Percentiles rank a stretch among this genome's conserved stretches.
Evolutionary conservation across 2,329 filamentous ascomycete species (phyloP).

Genomic region (Exserohilum rostratum): DNA sequence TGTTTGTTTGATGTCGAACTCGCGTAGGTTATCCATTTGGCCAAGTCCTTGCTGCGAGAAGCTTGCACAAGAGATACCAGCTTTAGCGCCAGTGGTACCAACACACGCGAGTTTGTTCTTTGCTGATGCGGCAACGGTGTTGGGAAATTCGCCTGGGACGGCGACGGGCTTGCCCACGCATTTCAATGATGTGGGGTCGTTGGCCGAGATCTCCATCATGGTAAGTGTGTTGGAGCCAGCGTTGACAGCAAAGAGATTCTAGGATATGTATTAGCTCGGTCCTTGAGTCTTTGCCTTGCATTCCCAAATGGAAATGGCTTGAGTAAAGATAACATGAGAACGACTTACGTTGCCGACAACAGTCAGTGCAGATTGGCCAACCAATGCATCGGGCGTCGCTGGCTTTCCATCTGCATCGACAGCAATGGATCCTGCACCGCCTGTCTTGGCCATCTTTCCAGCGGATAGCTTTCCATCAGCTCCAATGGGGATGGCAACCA

Average conservation of each 20-base stretch:
- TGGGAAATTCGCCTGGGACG: slow-evolving; percentile 49
- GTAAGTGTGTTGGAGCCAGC: slow-evolving; percentile 49
- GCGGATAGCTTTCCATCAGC: slow-evolving; percentile 55
- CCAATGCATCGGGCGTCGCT: slow-evolving; percentile 58
- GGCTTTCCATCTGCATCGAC: slow-evolving; percentile 46
- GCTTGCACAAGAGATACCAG: slow-evolving; percentile 47
- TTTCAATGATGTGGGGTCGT: slow-evolving; percentile 38
- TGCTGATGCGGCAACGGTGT: slow-evolving; percentile 47
- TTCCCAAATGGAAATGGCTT: too few relatives aligned
- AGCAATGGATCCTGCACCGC: slow-evolving; percentile 54
- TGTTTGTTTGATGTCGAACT: slow-evolving; percentile 60
- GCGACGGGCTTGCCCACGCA: slow-evolving; percentile 42
- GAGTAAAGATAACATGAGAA: too few relatives aligned
- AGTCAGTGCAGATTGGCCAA: slow-evolving; percentile 59
- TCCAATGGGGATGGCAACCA: slow-evolving; percentile 59
- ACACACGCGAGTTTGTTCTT: slow-evolving; percentile 49
- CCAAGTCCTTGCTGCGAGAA: slow-evolving; percentile 41
- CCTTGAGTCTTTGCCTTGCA: neutral
- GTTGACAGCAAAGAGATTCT: slow-evolving; percentile 62
- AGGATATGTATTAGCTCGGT: neutral
- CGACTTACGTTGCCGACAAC: slow-evolving; percentile 60
- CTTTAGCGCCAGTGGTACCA: slow-evolving; percentile 42
- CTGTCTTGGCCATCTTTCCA: slow-evolving; percentile 54
- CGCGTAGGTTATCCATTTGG: slow-evolving; percentile 42
- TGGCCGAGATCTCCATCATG: slow-evolving; percentile 45